Base-by-base conservation (phyloP, 2,329 filamentous ascomycete species). In the Cladosporium sp. region DNA sequence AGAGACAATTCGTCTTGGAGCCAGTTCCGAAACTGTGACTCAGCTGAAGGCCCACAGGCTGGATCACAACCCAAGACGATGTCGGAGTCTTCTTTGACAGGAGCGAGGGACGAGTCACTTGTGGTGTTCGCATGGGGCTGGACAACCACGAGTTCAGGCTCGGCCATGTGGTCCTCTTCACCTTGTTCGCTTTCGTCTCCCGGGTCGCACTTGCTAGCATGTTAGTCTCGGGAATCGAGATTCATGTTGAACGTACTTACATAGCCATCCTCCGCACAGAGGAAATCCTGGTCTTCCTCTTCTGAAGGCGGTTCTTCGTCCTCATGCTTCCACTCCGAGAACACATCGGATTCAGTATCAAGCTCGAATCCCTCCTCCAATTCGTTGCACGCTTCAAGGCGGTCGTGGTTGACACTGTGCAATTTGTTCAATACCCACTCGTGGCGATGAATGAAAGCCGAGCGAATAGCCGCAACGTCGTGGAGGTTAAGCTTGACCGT, bases 381-480 rank as follows among this genome's bases (percentile, higher is more conserved):
- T 17, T 2, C 34, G 4, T 36, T 28, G 17, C 28, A 34, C 3
- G 47, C 47, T 1, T 54, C 38, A 7, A 20, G 36, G 20, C 51
- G 51, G n/a, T 39, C 36, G 12, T 40, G 15, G 3, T 54, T 54
- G 14, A 40, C 51, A 11, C 36, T 39, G 51, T 54, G 36, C 14
- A 38, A 28, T 34, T 54, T 54, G 36, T 54, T 42, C 34, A 54
- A 15, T 14, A 54, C 51, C 51, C 51, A 54, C 51, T 54, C 36
- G 36, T 39, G 38, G 20, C 51, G 51, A n/a, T 54, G 51, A 19
- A 42, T 39, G 36, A 54, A 42, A 30, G 51, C 51, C 5, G 37
- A 42, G 36, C 51, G 51, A 22, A 54, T 34, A 3, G 25, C 22
- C 4, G 36, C 15, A 17, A 42, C 12, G 7, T 54, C 19, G 38